These are phyloP conservation scores for Trichoderma arundinaceum DNA, from an alignment of 2,329 filamentous ascomycete species.

Conservation along the genomic window DNA sequence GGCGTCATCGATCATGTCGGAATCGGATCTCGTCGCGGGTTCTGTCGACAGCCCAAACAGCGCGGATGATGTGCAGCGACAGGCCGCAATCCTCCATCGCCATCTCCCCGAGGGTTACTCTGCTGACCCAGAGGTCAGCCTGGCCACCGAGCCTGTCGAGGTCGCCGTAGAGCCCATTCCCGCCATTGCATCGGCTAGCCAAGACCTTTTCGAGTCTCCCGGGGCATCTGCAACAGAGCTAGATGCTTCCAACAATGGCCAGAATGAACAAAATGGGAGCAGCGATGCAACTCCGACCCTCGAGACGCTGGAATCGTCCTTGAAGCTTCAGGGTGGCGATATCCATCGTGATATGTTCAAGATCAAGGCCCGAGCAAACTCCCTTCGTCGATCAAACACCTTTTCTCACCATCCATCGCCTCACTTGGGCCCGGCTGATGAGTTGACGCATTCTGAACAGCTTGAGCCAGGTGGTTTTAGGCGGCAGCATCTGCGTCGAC, in stretches of 20 bases:
- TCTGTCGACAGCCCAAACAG: conserved; percentile 40
- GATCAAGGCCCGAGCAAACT: conserved; percentile 61
- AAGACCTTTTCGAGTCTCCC: conserved; percentile 31
- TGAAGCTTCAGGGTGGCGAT: conserved; percentile 76
- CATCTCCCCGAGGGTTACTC: conserved; percentile 50
- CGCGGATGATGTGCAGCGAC: conserved; percentile 40
- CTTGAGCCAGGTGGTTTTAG: conserved; percentile 56
- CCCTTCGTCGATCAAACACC: conserved; percentile 65
- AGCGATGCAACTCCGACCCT: conserved; percentile 37
- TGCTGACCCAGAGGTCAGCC: conserved; percentile 47
- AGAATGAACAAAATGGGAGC: background rate
- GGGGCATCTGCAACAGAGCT: conserved; percentile 31
- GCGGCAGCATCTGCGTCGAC: conserved; percentile 48
- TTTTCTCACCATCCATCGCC: conserved; percentile 62
- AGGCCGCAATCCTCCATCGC: conserved; percentile 47
- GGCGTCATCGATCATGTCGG: conserved; percentile 25
- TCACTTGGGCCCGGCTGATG: conserved; percentile 40
- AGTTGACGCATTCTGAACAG: conserved; percentile 47
- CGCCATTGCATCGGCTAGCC: conserved; percentile 25
- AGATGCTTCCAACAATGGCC: conserved; percentile 23
- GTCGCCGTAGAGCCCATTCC: conserved; percentile 11
- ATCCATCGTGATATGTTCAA: conserved; percentile 80
- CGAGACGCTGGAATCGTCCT: conserved; percentile 64
- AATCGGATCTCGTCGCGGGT: conserved; percentile 41
- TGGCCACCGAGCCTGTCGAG: conserved; percentile 36